phyloP scores from a whole-genome alignment of 257 asterid species.

The Datura wrightii region DNA sequence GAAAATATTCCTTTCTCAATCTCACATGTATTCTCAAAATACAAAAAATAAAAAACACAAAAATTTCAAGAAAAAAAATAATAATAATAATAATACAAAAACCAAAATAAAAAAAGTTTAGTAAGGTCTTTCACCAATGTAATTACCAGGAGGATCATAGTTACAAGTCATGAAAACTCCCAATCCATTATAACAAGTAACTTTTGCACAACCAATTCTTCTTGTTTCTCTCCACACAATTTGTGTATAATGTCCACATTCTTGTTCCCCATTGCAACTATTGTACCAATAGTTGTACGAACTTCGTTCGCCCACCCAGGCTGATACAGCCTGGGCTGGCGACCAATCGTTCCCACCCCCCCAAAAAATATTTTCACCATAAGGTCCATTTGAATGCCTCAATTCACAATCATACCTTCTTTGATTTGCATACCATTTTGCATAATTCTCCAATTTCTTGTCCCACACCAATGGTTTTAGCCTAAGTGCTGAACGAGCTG shows the following conservation, averaged over 20 bases:
- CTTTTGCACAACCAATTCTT: slow-evolving; percentile 55
- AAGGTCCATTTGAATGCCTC: slow-evolving; percentile 54
- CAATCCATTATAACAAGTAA: slow-evolving; percentile 40
- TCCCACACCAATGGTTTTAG: slow-evolving; percentile 51
- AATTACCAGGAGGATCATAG: slow-evolving; percentile 64
- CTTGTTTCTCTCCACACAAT: slow-evolving; percentile 52
- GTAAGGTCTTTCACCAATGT: slow-evolving; percentile 60
- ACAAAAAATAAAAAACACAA: background rate
- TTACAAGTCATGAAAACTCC: slow-evolving; percentile 63
- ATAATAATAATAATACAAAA: background rate
- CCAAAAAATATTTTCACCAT: slow-evolving; percentile 63
- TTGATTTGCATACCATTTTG: slow-evolving; percentile 48
- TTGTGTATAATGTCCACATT: slow-evolving; percentile 65
- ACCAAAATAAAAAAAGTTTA: slow-evolving; percentile 28
- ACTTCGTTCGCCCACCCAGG: slow-evolving; percentile 50
- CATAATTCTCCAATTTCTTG: slow-evolving; percentile 41
- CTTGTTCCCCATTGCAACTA: slow-evolving; percentile 45
- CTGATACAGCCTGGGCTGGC: slow-evolving; percentile 53
- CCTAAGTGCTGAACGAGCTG: slow-evolving; percentile 44
- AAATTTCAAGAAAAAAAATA: background rate
- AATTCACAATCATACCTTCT: slow-evolving; percentile 49
- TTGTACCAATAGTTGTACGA: slow-evolving; percentile 49
- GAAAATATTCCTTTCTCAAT: background rate
- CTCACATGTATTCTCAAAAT: background rate
- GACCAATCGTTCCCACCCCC: slow-evolving; percentile 53